Conservation (phyloP, 306 rosid species). For the Dalbergia cochinchinensis region DNA sequence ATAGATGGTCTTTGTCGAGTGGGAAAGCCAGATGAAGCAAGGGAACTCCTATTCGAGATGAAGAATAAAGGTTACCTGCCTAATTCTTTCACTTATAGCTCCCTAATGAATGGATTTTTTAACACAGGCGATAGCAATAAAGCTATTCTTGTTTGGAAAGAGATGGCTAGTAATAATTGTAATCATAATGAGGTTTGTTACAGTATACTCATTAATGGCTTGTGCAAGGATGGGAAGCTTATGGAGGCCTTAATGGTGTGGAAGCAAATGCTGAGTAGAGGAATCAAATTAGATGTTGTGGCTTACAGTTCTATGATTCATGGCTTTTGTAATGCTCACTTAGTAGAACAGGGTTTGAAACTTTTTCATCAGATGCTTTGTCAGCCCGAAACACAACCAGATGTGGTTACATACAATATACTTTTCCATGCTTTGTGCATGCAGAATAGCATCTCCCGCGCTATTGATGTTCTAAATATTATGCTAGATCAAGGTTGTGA, state of each 20-base stretch:
- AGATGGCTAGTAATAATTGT: slow-evolving; percentile 57
- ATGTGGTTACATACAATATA: slow-evolving; percentile 83
- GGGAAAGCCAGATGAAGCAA: slow-evolving; percentile 78
- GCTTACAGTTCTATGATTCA: slow-evolving; percentile 94
- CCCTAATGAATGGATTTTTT: slow-evolving; percentile 87
- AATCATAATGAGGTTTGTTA: slow-evolving; percentile 68
- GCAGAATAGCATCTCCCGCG: slow-evolving; percentile 67
- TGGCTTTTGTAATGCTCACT: slow-evolving; percentile 79
- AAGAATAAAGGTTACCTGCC: slow-evolving; percentile 65
- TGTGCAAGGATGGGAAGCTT: slow-evolving; percentile 78
- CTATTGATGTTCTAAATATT: slow-evolving; percentile 71
- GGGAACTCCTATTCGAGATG: slow-evolving; percentile 70
- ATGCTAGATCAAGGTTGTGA: slow-evolving; percentile 87
- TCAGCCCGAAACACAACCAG: slow-evolving; percentile 73
- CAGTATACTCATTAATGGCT: slow-evolving; percentile 80
- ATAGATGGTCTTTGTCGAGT: slow-evolving; percentile 89
- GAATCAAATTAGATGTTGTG: slow-evolving; percentile 85
- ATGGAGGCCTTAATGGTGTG: slow-evolving; percentile 84
- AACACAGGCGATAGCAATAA: slow-evolving; percentile 62
- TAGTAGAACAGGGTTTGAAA: slow-evolving; percentile 79
- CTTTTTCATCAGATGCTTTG: slow-evolving; percentile 89
- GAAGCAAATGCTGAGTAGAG: slow-evolving; percentile 83
- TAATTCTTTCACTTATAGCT: slow-evolving; percentile 77
- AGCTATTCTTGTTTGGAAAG: slow-evolving; percentile 88
- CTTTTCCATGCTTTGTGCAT: slow-evolving; percentile 75